Evolutionary conservation across 352 stramenopile species (phyloP).

Genomic region (Pythium sukuiense): DNA sequence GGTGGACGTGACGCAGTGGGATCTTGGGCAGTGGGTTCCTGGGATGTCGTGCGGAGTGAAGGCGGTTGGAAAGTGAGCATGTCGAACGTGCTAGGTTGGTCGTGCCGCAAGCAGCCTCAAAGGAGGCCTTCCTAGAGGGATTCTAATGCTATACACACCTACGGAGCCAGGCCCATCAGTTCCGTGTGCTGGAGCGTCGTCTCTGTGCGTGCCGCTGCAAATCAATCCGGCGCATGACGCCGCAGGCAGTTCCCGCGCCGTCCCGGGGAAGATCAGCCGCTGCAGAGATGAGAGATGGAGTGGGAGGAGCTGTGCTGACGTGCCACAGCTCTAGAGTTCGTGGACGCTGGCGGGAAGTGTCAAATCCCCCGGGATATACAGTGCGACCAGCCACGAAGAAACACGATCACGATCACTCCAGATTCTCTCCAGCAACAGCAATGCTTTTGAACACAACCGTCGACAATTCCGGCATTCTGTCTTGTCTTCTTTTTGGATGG

Average conservation of each 20-base stretch:
- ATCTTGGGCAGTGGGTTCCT: not conserved
- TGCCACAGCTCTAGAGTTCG: not conserved
- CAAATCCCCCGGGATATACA: not conserved
- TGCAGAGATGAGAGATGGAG: not conserved
- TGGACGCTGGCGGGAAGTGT: not conserved
- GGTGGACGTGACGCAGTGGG: not conserved
- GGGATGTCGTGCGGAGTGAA: not conserved
- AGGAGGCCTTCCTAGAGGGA: not conserved
- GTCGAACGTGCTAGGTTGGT: not conserved
- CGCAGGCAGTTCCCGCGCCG: too few relatives aligned
- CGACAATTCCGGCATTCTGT: not conserved
- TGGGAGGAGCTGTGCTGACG: not conserved
- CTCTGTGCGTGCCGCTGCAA: not conserved
- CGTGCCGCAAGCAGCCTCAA: not conserved
- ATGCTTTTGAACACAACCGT: not conserved
- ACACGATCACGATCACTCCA: not conserved
- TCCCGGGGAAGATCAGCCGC: not conserved
- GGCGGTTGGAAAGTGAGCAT: not conserved
- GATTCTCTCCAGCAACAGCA: not conserved
- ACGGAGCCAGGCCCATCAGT: not conserved
- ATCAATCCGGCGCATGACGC: too few relatives aligned
- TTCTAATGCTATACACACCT: not conserved
- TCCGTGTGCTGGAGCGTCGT: not conserved
- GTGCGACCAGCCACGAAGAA: not conserved
- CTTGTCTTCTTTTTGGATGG: too few relatives aligned